phyloP scores from a whole-genome alignment of 176 grass and related monocot genomes.

The Calamus simplicifolius region DNA sequence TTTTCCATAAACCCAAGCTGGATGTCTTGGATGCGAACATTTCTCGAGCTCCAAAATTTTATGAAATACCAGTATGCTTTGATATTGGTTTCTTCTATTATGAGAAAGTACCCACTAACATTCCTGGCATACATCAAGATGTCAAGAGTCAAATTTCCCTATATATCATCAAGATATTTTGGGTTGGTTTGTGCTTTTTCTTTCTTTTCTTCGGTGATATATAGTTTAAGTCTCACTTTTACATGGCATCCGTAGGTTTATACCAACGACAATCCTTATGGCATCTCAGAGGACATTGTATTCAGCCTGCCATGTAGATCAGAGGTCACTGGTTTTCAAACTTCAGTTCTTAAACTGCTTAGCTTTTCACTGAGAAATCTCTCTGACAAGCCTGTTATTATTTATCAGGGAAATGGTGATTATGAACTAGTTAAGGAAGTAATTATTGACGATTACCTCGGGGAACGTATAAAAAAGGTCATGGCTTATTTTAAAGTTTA shows the following conservation, averaged over 20 bases:
- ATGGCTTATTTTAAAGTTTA: not conserved
- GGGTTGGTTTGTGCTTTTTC: too few species aligned
- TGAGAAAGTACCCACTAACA: too few species aligned
- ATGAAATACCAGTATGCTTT: too few species aligned
- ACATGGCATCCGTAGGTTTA: slow-evolving; percentile 47
- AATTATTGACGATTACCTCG: slow-evolving; percentile 72
- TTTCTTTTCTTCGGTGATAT: too few species aligned
- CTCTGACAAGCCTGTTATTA: not conserved
- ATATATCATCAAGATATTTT: too few species aligned
- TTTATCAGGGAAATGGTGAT: slow-evolving; percentile 65
- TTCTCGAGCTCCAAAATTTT: too few species aligned
- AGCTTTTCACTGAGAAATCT: not conserved
- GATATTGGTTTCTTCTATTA: too few species aligned
- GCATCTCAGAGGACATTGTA: slow-evolving; percentile 83
- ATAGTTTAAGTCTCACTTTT: too few species aligned
- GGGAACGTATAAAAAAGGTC: slow-evolving; percentile 87
- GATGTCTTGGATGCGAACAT: too few species aligned
- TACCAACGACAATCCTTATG: slow-evolving; percentile 75
- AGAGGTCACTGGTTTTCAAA: slow-evolving; percentile 25
- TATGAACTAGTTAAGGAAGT: slow-evolving; percentile 81
- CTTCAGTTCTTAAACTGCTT: not conserved
- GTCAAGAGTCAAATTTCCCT: too few species aligned
- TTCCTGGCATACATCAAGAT: too few species aligned
- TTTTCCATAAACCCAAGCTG: too few species aligned
- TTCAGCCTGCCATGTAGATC: slow-evolving; percentile 97